Percentiles rank a stretch among this genome's conserved stretches.
phyloP scores from a whole-genome alignment of 805 yeast species.

The Starmera caribaea region DNA sequence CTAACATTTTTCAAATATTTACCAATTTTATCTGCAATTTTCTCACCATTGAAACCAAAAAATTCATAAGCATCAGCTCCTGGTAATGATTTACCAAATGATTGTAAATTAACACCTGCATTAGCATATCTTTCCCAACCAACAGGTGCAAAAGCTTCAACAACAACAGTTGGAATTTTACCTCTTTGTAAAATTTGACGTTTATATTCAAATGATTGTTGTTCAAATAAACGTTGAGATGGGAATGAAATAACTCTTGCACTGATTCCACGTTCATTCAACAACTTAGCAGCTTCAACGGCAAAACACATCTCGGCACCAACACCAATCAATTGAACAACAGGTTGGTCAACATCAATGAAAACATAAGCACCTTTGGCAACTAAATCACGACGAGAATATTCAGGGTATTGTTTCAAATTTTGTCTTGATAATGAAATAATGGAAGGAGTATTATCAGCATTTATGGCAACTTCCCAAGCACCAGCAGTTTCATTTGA shows the following conservation, averaged over 20 bases:
- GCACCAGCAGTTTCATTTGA: slow-evolving; percentile 44
- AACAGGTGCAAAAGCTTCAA: slow-evolving; percentile 25
- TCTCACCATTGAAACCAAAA: slow-evolving; percentile 20
- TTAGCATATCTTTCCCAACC: slow-evolving; percentile 29
- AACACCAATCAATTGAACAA: slow-evolving; percentile 18
- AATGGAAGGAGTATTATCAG: slow-evolving; percentile 12
- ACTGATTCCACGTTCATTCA: slow-evolving; percentile 17
- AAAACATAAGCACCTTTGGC: slow-evolving; percentile 22
- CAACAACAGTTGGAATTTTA: slow-evolving; percentile 20
- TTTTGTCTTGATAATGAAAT: slow-evolving; percentile 22
- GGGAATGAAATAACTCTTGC: slow-evolving; percentile 23
- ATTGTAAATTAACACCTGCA: slow-evolving; percentile 24
- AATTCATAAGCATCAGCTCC: slow-evolving; percentile 22
- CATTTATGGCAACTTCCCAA: slow-evolving; percentile 21
- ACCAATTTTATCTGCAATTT: slow-evolving; percentile 20
- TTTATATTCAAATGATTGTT: slow-evolving; percentile 19
- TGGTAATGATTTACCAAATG: slow-evolving; percentile 27
- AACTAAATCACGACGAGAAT: slow-evolving; percentile 13
- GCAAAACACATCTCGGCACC: slow-evolving; percentile 23
- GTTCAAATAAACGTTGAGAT: slow-evolving; percentile 21
- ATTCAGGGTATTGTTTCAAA: slow-evolving; percentile 18
- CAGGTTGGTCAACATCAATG: slow-evolving; percentile 13
- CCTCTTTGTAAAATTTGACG: slow-evolving; percentile 18
- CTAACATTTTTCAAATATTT: slow-evolving; percentile 12
- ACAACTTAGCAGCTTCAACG: slow-evolving; percentile 17